A percentile compares a stretch with the other conserved stretches of the same genome.
phyloP scores from a whole-genome alignment of 129 eudicot species.

The Chrysanthemum seticuspe region DNA sequence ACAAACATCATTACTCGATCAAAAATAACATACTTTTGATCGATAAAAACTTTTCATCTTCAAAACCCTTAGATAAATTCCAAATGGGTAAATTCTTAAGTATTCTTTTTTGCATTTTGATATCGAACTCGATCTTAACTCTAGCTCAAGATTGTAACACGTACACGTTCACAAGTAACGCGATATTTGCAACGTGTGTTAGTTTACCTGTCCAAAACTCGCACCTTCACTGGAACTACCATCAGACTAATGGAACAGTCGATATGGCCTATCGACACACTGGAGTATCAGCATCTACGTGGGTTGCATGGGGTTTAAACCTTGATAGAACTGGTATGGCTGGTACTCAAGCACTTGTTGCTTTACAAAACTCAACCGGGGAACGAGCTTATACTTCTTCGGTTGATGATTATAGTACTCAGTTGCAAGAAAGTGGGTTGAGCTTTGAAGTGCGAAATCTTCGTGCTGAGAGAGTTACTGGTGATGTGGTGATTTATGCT shows the following conservation, averaged over 20 bases:
- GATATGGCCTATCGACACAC: slow-evolving; percentile 68
- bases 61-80: slow-evolving; percentile 12
- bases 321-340: slow-evolving; percentile 37
- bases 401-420: slow-evolving; percentile 16
- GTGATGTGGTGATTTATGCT: slow-evolving; percentile 62
- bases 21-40: slow-evolving; percentile 5
- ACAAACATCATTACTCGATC: neutral
- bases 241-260: slow-evolving; percentile 45
- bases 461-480: slow-evolving; percentile 34
- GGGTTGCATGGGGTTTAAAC: slow-evolving; percentile 92
- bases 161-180: slow-evolving; percentile 43
- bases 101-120: slow-evolving; percentile 22
- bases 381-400: slow-evolving; percentile 51
- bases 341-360: slow-evolving; percentile 71
- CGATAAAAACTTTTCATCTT: neutral
- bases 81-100: slow-evolving; percentile 33
- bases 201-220: slow-evolving; percentile 52
- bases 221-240: slow-evolving; percentile 70
- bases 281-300: slow-evolving; percentile 40
- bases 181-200: slow-evolving; percentile 39
- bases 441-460: slow-evolving; percentile 56
- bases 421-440: slow-evolving; percentile 31
- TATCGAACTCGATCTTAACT: slow-evolving; percentile 27
- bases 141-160: slow-evolving; percentile 49
- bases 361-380: slow-evolving; percentile 46